Conservation (phyloP, 495 filamentous ascomycete genomes). For the Penicillium dipodomyicola region DNA sequence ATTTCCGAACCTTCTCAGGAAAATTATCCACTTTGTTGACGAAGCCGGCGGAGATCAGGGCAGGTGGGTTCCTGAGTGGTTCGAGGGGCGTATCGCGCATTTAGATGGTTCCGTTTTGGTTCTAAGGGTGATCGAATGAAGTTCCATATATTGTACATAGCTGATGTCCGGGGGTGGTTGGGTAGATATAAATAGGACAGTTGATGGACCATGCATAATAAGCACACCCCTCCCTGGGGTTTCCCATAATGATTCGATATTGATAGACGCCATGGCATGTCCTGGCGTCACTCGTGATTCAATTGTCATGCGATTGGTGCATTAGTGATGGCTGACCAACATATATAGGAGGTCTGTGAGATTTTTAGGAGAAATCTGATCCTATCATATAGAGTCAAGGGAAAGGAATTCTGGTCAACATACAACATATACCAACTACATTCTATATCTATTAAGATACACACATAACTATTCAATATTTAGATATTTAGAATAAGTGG, state of each 20-base stretch:
- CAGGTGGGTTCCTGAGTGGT: slow-evolving; percentile 23
- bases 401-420: too few species aligned
- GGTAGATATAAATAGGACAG: slow-evolving; percentile 18
- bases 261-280: slow-evolving; percentile 11
- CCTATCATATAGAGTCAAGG: slow-evolving; percentile 3
- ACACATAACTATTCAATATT: not conserved
- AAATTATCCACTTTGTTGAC: slow-evolving; percentile 23
- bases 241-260: slow-evolving; percentile 5
- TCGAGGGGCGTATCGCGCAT: slow-evolving; percentile 27
- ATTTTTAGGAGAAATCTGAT: slow-evolving; percentile 1
- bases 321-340: slow-evolving; percentile 9
- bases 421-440: too few species aligned
- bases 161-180: not conserved
- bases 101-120: slow-evolving; percentile 5
- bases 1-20: slow-evolving; percentile 29
- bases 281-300: slow-evolving; percentile 18
- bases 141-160: slow-evolving; percentile 3
- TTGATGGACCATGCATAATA: slow-evolving; percentile 3
- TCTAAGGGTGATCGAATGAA: not conserved
- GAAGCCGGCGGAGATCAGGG: slow-evolving; percentile 30
- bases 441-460: not conserved
- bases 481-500: slow-evolving; percentile 2
- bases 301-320: slow-evolving; percentile 27
- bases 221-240: not conserved
- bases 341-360: slow-evolving; percentile 4